Conservation (phyloP, 2,329 filamentous ascomycete species). For the Alternaria sp. region DNA sequence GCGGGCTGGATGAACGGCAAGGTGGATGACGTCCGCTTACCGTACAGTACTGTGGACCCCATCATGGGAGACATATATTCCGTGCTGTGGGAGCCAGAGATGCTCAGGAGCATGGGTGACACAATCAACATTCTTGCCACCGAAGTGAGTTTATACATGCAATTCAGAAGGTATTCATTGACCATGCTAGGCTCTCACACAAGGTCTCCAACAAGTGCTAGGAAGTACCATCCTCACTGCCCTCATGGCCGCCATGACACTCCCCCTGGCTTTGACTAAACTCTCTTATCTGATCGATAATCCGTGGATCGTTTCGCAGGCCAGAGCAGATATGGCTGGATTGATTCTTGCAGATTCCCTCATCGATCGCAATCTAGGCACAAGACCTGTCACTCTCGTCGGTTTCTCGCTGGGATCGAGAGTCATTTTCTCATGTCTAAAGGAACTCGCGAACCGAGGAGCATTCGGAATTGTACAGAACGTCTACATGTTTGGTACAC, state of each 20-base stretch:
- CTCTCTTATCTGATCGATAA: conserved; percentile 97
- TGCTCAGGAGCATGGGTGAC: conserved; percentile 97
- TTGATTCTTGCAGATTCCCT: conserved; percentile 94
- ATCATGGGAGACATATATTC: conserved; percentile 99
- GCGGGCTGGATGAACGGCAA: conserved; percentile 99
- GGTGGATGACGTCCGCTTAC: conserved; percentile 92
- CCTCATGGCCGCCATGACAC: conserved; percentile 89
- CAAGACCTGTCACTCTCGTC: conserved; percentile 89
- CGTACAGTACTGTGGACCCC: conserved; percentile 95
- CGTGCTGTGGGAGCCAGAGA: conserved; percentile 96
- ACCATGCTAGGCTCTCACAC: conserved; percentile 81
- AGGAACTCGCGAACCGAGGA: conserved; percentile 83
- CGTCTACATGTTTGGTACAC: conserved; percentile 92
- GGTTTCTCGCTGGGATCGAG: conserved; percentile 93
- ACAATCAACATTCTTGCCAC: conserved; percentile 98
- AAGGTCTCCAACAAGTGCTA: conserved; percentile 94
- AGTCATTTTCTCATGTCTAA: conserved; percentile 90
- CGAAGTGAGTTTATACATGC: conserved; percentile 69
- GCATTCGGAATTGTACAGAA: conserved; percentile 92
- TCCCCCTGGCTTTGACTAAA: conserved; percentile 93
- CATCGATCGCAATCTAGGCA: conserved; percentile 89
- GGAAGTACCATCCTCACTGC: conserved; percentile 87
- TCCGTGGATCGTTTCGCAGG: conserved; percentile 96
- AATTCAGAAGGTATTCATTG: conserved; percentile 27
- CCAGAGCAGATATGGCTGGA: conserved; percentile 86